Percentiles rank a stretch among this genome's conserved stretches.
Conservation (phyloP, 257 asterid genomes). For the Solanum appendiculatum region DNA sequence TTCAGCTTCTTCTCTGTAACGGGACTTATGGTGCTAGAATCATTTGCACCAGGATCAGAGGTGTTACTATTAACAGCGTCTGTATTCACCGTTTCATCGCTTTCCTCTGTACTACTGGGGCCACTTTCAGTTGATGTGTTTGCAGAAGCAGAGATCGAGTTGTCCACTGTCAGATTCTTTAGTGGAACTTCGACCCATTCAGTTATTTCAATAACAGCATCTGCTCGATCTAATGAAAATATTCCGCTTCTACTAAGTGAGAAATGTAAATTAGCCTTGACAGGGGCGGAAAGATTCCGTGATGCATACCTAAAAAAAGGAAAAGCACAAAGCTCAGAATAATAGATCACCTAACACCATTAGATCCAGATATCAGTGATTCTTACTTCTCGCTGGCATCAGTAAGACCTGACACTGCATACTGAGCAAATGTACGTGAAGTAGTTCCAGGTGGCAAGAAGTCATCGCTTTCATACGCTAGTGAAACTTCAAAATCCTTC, state of each 20-base stretch:
- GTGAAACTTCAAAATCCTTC: constrained; percentile 89
- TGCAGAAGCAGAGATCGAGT: constrained; percentile 61
- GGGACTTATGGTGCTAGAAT: constrained; percentile 41
- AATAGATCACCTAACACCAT: background rate
- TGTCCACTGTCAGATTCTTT: constrained; percentile 74
- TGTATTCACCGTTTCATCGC: constrained; percentile 33
- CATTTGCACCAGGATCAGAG: constrained; percentile 33
- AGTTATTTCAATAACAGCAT: constrained; percentile 84
- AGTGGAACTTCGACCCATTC: constrained; percentile 98
- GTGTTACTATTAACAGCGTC: constrained; percentile 27
- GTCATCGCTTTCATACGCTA: constrained; percentile 78
- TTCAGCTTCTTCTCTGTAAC: constrained; percentile 84
- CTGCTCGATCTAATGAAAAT: constrained; percentile 79
- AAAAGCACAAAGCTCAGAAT: constrained; percentile 6
- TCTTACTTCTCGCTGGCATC: constrained; percentile 78
- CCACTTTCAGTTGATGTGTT: constrained; percentile 44
- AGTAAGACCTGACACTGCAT: constrained; percentile 78
- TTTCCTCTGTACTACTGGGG: constrained; percentile 46
- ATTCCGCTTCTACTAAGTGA: constrained; percentile 93
- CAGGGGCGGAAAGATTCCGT: constrained; percentile 85
- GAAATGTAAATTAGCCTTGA: constrained; percentile 91
- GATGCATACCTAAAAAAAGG: constrained; percentile 60
- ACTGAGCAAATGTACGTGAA: constrained; percentile 63
- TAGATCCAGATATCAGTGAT: constrained; percentile 3
- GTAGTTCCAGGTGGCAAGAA: constrained; percentile 64